Evolutionary conservation across 306 rosid species (phyloP).

Genomic region (Cyamopsis tetragonoloba): DNA sequence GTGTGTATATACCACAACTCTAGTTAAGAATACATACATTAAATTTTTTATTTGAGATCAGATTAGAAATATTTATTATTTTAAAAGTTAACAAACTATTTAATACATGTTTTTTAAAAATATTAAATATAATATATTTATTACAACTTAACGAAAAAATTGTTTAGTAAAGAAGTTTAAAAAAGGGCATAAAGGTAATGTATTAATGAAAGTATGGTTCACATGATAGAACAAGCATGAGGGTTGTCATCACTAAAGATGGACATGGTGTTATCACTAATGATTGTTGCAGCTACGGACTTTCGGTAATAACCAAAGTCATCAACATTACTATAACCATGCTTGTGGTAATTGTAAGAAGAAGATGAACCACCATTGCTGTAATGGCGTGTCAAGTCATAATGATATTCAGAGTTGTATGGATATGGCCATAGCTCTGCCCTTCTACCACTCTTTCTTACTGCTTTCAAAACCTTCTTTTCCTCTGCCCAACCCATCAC

Average conservation of each 20-base stretch:
- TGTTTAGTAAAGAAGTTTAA: no score
- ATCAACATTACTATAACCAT: conserved; percentile 30
- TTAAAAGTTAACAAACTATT: no score
- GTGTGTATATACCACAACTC: no score
- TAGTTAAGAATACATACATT: no score
- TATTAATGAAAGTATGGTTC: background rate
- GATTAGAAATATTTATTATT: no score
- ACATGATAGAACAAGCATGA: conserved; percentile 70
- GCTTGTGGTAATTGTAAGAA: conserved; percentile 40
- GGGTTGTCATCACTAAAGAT: conserved; percentile 75
- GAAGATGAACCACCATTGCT: conserved; percentile 20
- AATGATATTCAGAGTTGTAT: conserved; percentile 48
- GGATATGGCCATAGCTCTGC: conserved; percentile 83
- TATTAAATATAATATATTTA: no score
- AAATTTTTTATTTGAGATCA: no score
- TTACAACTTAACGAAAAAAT: no score
- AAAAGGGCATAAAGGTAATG: background rate
- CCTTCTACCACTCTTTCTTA: conserved; percentile 53
- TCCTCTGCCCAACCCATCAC: conserved; percentile 77
- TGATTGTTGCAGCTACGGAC: conserved; percentile 39
- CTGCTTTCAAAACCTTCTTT: conserved; percentile 52
- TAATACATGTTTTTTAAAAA: no score
- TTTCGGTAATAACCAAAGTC: conserved; percentile 41
- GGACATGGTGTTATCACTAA: conserved; percentile 35
- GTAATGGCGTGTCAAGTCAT: conserved; percentile 27